phyloP scores from a whole-genome alignment of 176 grass and related monocot genomes.

The Poa pratensis region DNA sequence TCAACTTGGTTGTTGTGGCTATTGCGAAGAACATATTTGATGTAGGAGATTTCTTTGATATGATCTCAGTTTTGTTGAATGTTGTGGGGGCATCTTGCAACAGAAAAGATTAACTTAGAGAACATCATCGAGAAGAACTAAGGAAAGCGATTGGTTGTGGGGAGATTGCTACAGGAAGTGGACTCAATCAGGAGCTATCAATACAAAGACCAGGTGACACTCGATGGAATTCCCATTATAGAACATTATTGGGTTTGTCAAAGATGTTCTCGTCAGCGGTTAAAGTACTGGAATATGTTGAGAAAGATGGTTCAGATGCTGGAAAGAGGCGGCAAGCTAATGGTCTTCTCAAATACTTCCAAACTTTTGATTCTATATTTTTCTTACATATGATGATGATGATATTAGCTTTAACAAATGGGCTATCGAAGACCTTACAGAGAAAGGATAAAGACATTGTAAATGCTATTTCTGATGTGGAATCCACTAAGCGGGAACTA shows the following conservation, averaged over 20 bases:
- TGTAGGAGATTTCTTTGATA: too few species aligned
- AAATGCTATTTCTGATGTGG: background rate
- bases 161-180: background rate
- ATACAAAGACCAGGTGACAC: slow-evolving; percentile 1
- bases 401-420: background rate
- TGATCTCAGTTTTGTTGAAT: too few species aligned
- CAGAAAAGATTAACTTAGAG: background rate
- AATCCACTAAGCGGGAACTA: background rate
- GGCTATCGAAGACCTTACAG: background rate
- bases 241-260: background rate
- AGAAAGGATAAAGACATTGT: background rate
- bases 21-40: too few species aligned
- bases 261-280: background rate
- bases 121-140: background rate
- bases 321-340: background rate
- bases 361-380: background rate
- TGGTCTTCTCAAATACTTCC: background rate
- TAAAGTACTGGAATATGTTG: background rate
- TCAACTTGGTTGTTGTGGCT: too few species aligned
- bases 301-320: background rate
- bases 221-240: background rate
- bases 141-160: background rate
- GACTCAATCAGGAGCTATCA: background rate
- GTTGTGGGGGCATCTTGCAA: background rate
- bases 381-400: background rate